A percentile compares a stretch with the other conserved stretches of the same genome.
Evolutionary conservation across 2,329 filamentous ascomycete species (phyloP).

Genomic region (Dothistroma septosporum): DNA sequence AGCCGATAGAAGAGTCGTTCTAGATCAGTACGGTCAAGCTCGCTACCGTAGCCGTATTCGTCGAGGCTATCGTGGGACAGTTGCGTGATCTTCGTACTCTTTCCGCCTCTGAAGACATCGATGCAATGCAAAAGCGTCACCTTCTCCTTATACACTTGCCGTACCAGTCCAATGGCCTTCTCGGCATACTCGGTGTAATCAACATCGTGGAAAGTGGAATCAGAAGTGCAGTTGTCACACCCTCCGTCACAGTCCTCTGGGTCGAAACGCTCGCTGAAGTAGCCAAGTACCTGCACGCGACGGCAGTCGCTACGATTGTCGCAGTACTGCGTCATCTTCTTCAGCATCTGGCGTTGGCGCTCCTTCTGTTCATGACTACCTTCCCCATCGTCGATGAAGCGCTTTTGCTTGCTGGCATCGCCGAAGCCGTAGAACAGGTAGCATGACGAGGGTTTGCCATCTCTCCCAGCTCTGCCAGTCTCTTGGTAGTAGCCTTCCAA

Average conservation of each 20-base stretch:
- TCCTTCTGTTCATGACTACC: conserved; percentile 75
- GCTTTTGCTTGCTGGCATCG: conserved; percentile 69
- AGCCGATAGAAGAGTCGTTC: conserved; percentile 80
- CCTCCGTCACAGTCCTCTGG: conserved; percentile 64
- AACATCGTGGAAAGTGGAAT: conserved; percentile 63
- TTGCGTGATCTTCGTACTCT: conserved; percentile 55
- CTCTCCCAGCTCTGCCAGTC: conserved; percentile 88
- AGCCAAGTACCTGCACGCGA: conserved; percentile 80
- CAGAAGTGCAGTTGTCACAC: conserved; percentile 87
- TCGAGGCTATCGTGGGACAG: conserved; percentile 50
- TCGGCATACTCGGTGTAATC: conserved; percentile 75
- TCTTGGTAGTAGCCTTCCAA: conserved; percentile 98
- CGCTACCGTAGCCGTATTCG: conserved; percentile 64
- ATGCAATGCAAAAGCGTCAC: conserved; percentile 76
- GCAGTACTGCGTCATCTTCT: conserved; percentile 79
- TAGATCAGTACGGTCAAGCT: conserved; percentile 69
- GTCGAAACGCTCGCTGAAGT: conserved; percentile 84
- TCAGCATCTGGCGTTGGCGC: conserved; percentile 78
- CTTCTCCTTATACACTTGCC: conserved; percentile 51
- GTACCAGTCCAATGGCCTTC: conserved; percentile 65
- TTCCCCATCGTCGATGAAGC: conserved; percentile 72
- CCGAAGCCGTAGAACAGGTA: conserved; percentile 82
- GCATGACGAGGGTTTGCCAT: conserved; percentile 81
- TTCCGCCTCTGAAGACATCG: conserved; percentile 75
- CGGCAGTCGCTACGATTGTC: conserved; percentile 86